A percentile compares a stretch with the other conserved stretches of the same genome.
Conservation (phyloP, 2,329 filamentous ascomycete genomes). For the Exophiala aquamarina region DNA sequence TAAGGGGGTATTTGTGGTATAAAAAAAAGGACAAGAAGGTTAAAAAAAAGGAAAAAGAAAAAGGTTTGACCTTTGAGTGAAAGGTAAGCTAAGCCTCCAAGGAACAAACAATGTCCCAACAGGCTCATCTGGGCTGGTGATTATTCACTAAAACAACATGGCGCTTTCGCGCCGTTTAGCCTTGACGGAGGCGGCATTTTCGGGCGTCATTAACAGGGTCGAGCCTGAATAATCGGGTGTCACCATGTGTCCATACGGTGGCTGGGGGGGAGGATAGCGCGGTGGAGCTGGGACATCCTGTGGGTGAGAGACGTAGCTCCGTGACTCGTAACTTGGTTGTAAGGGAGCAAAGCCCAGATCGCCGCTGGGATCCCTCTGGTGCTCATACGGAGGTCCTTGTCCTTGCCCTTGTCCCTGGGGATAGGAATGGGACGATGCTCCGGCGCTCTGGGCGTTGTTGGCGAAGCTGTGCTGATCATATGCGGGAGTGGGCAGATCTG, state of each 20-base stretch:
- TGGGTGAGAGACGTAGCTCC: conserved; percentile 31
- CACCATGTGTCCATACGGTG: conserved; percentile 23
- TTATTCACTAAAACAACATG: conserved; percentile 33
- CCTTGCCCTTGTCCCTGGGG: no score
- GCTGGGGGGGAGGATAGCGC: conserved; percentile 21
- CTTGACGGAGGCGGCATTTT: conserved; percentile 40
- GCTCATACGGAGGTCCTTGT: conserved; percentile 41
- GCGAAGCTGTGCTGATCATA: conserved; percentile 59
- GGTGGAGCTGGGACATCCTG: conserved; percentile 25
- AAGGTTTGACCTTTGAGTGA: no score
- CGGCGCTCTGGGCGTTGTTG: conserved; percentile 29
- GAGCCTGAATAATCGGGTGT: conserved; percentile 34
- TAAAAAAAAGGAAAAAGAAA: no score
- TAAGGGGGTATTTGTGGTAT: no score
- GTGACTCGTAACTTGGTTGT: conserved; percentile 35
- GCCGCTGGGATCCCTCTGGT: conserved; percentile 50
- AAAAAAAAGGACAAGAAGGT: no score
- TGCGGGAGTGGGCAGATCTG: conserved; percentile 63
- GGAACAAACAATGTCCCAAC: no score
- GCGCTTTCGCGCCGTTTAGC: conserved; percentile 50
- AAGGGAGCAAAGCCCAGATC: conserved; percentile 38
- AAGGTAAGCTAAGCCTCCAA: no score
- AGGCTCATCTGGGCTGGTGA: no score
- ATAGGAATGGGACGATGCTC: no score
- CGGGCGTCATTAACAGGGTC: conserved; percentile 42